Base-by-base conservation (phyloP, 257 asterid species). In the Parsonsia alboflavescens region DNA sequence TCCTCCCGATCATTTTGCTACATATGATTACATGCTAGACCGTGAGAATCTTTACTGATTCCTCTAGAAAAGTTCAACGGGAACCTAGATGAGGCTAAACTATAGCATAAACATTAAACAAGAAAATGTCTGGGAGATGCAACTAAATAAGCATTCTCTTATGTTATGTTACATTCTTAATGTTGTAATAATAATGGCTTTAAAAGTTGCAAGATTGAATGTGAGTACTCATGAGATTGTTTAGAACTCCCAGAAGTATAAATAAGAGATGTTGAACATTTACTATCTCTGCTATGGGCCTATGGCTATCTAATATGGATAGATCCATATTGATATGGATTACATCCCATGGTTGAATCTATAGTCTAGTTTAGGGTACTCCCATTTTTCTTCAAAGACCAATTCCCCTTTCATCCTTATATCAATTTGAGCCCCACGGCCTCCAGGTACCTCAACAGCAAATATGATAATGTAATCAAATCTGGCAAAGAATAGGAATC, bases 11-110 rank as follows among this genome's bases (percentile, higher is more conserved):
- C 75, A 76, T 21, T 12, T 41, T 10, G 58, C 82, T 15, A 88
- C 93, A 0, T 68, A 80, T 79, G 92, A 89, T 77, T 81, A 5
- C 45, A 77, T 82, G 28, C 28, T 54, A 0, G 79, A 83, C 58
- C 78, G 91, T 87, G 11, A 85, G 91, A 65, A 81, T 89, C 81
- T 83, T 80, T 77, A 58, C 79, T 0, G 87, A 82, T 72, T 58
- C 85, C 53, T 67, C 82, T 24, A 89, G 89, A 26, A 86, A 84
- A 79, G 96, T 89, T 75, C 42, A 71, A 42, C 64, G 54, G 0
- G 77, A 85, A 30, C 93, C 96, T 22, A 76, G 6, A 21, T 76
- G 80, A 59, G 91, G 93, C 74, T 88, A 84, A 52, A 70, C 22
- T 30, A 8, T 33, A 2, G 33, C n/a, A 7, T n/a, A 22, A 56